These are phyloP conservation scores for Diplodia corticola DNA, from an alignment of 2,329 filamentous ascomycete genomes.

Conservation along the genomic window DNA sequence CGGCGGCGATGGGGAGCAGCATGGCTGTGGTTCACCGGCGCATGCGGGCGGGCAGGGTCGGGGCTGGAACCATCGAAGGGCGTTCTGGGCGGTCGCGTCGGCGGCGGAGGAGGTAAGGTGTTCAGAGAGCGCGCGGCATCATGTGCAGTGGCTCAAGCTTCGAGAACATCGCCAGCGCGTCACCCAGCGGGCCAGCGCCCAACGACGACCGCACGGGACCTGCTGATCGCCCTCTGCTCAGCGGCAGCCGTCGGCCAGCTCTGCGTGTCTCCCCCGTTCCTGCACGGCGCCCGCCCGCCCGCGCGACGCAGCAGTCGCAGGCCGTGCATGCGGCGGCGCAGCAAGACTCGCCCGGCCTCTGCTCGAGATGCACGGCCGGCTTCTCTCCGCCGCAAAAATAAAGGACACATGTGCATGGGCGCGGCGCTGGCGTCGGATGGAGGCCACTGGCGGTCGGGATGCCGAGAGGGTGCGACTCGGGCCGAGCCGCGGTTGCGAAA, in stretches of 20 bases:
- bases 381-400: not conserved
- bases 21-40: constrained; percentile 19
- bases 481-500: not conserved
- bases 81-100: not conserved
- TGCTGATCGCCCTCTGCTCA: not conserved
- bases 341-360: not conserved
- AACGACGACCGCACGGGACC: not conserved
- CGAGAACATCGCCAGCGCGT: not conserved
- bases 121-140: constrained; percentile 16
- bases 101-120: constrained; percentile 15
- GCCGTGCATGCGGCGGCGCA: not conserved
- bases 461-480: not conserved
- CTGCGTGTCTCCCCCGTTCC: not conserved
- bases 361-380: not conserved
- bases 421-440: not conserved
- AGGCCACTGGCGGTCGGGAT: not conserved
- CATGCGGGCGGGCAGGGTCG: constrained; percentile 10
- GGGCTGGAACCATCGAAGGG: constrained; percentile 8
- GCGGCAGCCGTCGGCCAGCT: not conserved
- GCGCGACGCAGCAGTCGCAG: no score
- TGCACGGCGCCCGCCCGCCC: not conserved
- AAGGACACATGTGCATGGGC: not conserved
- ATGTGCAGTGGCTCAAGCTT: constrained; percentile 24
- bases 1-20: constrained; percentile 25
- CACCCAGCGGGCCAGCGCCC: not conserved